Evolutionary conservation across 179 eudicot genomes (phyloP).

Genomic region (Sideroxylon spinosum): DNA sequence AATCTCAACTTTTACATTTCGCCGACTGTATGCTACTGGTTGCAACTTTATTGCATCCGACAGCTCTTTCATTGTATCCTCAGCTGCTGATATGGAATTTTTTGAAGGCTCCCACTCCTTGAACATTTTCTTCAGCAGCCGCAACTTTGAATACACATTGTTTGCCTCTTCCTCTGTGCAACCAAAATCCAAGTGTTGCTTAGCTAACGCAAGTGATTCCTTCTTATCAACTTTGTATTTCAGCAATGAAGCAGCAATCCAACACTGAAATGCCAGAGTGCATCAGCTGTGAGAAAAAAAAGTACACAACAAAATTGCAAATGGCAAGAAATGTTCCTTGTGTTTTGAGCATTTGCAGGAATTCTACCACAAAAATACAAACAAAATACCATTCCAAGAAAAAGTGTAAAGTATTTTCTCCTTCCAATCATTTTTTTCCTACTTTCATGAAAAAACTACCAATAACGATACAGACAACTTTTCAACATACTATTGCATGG

Average conservation of each 20-base stretch:
- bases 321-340: background rate
- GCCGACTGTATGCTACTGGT: slow-evolving; percentile 1
- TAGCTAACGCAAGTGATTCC: slow-evolving; percentile 40
- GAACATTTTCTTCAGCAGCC: slow-evolving; percentile 33
- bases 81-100: slow-evolving; percentile 20
- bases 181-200: slow-evolving; percentile 35
- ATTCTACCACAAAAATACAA: background rate
- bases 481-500: background rate
- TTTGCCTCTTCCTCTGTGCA: slow-evolving; percentile 46
- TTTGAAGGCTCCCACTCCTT: slow-evolving; percentile 23
- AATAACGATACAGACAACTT: background rate
- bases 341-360: background rate
- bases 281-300: background rate
- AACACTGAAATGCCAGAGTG: slow-evolving; percentile 36
- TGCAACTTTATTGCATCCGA: slow-evolving; percentile 11
- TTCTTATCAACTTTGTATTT: slow-evolving; percentile 40
- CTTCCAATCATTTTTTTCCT: background rate
- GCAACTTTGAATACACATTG: slow-evolving; percentile 32
- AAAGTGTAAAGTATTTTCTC: background rate
- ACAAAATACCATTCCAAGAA: background rate
- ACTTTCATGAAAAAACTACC: background rate
- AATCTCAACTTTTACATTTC: slow-evolving; percentile 12
- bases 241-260: slow-evolving; percentile 51
- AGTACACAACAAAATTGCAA: background rate
- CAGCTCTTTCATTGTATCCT: slow-evolving; percentile 17